These are phyloP conservation scores for Selaginella tamariscina DNA, from an alignment of 75 land plant species.

Conservation along the genomic window DNA sequence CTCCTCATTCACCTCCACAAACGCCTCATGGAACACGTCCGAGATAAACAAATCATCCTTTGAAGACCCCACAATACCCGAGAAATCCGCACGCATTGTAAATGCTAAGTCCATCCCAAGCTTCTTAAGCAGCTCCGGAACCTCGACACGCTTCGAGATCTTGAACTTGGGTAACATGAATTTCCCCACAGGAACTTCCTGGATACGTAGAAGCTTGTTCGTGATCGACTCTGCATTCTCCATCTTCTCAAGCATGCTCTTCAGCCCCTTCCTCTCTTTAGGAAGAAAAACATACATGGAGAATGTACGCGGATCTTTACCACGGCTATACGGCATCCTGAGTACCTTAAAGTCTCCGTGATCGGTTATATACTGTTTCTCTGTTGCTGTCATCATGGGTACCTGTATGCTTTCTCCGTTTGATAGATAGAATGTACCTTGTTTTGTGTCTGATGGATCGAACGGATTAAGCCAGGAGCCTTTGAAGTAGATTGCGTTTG, in stretches of 20 bases:
- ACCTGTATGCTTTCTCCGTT: conserved; percentile 44
- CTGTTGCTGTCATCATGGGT: conserved; percentile 59
- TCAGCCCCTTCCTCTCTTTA: conserved; percentile 45
- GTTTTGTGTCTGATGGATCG: conserved; percentile 42
- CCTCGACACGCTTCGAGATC: conserved; percentile 51
- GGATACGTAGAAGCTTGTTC: conserved; percentile 24
- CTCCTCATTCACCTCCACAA: conserved; percentile 86
- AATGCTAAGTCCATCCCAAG: conserved; percentile 61
- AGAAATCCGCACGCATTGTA: conserved; percentile 38
- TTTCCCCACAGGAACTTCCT: conserved; percentile 31
- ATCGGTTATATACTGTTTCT: conserved; percentile 38
- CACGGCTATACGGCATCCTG: conserved; percentile 44
- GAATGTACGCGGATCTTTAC: conserved; percentile 46
- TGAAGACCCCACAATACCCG: conserved; percentile 48
- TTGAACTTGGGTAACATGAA: conserved; percentile 75
- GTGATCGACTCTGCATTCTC: conserved; percentile 34
- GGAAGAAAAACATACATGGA: conserved; percentile 82
- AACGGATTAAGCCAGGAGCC: conserved; percentile 68
- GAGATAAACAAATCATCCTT: conserved; percentile 41
- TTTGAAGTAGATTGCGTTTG: conserved; percentile 49
- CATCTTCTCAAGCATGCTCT: conserved; percentile 28
- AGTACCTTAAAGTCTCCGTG: conserved; percentile 49
- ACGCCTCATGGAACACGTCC: conserved; percentile 59
- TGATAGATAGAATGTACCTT: conserved; percentile 37
- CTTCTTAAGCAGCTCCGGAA: conserved; percentile 35